A percentile compares a stretch with the other conserved stretches of the same genome.
These are phyloP conservation scores for Cenchrus fungigraminus DNA, from an alignment of 176 grass and related monocot genomes.

Conservation along the genomic window DNA sequence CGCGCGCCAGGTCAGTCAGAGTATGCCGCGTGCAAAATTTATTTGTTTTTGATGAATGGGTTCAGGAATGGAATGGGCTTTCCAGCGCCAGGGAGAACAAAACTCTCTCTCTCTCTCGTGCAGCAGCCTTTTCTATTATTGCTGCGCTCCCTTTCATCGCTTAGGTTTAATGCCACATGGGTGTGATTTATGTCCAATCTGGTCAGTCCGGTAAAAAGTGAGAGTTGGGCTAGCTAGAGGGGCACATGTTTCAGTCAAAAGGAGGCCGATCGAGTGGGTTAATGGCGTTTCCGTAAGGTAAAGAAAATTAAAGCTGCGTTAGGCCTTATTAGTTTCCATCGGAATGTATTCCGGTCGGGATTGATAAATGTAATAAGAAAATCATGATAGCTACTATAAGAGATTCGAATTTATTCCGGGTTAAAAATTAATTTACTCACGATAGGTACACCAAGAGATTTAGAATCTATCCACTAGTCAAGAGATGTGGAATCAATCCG, in stretches of 20 bases:
- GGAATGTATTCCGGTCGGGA: no score
- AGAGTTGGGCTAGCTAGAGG: not conserved
- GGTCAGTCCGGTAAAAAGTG: constrained; percentile 54
- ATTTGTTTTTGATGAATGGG: constrained; percentile 44
- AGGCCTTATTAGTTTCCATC: no score
- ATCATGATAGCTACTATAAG: no score
- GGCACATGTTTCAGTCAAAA: constrained; percentile 16
- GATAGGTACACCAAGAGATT: no score
- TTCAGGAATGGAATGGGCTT: constrained; percentile 49
- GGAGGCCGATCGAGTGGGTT: not conserved
- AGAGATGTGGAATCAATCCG: no score
- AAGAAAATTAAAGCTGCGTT: no score
- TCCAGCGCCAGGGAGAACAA: constrained; percentile 22
- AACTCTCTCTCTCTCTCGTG: not conserved
- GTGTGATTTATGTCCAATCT: constrained; percentile 58
- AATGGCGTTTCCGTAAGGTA: not conserved
- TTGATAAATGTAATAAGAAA: no score
- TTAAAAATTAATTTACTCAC: no score
- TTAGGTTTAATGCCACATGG: constrained; percentile 59
- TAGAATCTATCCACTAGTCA: no score
- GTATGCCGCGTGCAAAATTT: constrained; percentile 40
- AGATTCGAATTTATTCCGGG: no score
- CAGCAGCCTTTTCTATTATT: constrained; percentile 36
- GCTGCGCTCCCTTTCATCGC: not conserved
- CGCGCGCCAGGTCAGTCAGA: constrained; percentile 41